Evolutionary conservation across 2,329 filamentous ascomycete genomes (phyloP).

Genomic region (Moelleriella libera): DNA sequence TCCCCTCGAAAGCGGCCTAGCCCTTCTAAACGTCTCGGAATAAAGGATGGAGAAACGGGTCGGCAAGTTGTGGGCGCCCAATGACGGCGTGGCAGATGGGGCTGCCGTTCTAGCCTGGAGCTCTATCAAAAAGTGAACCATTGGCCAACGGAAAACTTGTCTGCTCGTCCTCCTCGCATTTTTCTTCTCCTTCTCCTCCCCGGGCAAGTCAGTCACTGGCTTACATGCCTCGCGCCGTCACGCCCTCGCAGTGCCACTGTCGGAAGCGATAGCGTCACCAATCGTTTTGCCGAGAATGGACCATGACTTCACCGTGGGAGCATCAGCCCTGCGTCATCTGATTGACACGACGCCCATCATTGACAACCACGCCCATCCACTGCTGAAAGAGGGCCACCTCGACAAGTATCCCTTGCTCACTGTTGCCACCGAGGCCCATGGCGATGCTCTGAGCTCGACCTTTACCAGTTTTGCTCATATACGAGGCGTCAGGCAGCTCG

Average conservation of each 20-base stretch:
- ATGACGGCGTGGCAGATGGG: not conserved
- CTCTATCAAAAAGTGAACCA: not conserved
- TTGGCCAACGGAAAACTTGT: not conserved
- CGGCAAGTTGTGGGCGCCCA: not conserved
- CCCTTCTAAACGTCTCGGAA: too few species aligned
- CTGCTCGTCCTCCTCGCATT: not conserved
- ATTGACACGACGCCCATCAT: conserved; percentile 49
- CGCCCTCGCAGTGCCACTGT: not conserved
- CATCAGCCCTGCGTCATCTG: conserved; percentile 15
- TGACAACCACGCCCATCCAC: conserved; percentile 60
- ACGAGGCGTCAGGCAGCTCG: conserved; percentile 55
- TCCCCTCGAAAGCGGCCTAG: too few species aligned
- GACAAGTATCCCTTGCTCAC: conserved; percentile 35
- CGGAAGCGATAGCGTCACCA: not conserved
- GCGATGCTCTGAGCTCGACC: conserved; percentile 49
- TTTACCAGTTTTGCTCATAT: conserved; percentile 52
- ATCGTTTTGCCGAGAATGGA: not conserved
- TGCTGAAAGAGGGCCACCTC: conserved; percentile 38
- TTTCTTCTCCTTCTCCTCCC: not conserved
- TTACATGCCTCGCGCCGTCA: not conserved
- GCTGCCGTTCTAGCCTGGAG: too few species aligned
- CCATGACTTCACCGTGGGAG: not conserved
- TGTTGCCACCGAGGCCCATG: conserved; percentile 61
- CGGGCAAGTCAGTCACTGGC: not conserved
- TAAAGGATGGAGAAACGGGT: too few species aligned